These are phyloP conservation scores for Xerocomus minutiporus DNA, from an alignment of 1,284 basidiomycete genomes.

Conservation along the genomic window DNA sequence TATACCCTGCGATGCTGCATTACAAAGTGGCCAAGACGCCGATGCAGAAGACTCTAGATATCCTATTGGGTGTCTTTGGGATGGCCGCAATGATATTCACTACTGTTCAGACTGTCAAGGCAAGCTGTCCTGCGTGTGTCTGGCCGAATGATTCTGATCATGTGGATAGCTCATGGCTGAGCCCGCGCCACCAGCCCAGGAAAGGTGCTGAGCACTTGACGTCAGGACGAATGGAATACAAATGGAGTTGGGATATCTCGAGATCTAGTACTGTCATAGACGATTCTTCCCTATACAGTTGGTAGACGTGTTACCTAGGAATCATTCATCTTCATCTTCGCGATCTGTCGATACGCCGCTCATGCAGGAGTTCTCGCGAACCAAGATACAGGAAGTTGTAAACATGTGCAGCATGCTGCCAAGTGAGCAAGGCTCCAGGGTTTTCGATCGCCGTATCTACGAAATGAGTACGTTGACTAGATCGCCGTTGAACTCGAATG, in stretches of 20 bases:
- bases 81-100: constrained; percentile 81
- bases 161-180: constrained; percentile 26
- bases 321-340: constrained; percentile 5
- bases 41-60: constrained; percentile 70
- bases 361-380: constrained; percentile 9
- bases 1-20: constrained; percentile 93
- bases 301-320: constrained; percentile 19
- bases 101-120: constrained; percentile 73
- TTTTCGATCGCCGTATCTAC: constrained; percentile 11
- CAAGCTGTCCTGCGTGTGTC: constrained; percentile 22
- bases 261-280: constrained; percentile 13
- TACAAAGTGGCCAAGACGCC: constrained; percentile 78
- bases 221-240: constrained; percentile 3
- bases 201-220: constrained; percentile 12
- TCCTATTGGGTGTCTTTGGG: constrained; percentile 80
- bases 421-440: neutral
- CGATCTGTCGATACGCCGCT: constrained; percentile 20
- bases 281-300: constrained; percentile 4
- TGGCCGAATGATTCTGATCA: constrained; percentile 14
- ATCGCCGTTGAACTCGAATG: constrained; percentile 15
- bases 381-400: neutral
- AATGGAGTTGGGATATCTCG: neutral
- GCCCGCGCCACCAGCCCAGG: constrained; percentile 16
- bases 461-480: constrained; percentile 9
- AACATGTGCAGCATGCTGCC: neutral